Evolutionary conservation across 768 basidiomycete genomes (phyloP).

Genomic region (Podaxis rugospora): DNA sequence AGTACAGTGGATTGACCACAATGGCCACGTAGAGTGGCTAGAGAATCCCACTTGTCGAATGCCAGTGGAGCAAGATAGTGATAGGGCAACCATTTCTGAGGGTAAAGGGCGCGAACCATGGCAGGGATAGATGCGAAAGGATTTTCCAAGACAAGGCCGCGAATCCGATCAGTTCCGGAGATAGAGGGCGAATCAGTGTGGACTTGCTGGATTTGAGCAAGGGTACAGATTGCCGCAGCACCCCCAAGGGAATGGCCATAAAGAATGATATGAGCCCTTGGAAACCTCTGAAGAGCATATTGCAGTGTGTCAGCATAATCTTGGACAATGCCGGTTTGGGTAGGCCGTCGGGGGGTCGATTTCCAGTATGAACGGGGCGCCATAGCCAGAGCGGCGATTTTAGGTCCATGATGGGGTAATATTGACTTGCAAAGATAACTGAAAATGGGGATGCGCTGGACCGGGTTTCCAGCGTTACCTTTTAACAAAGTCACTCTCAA

Average conservation of each 20-base stretch:
- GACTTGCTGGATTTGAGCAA: conserved; percentile 18
- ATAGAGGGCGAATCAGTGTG: background rate
- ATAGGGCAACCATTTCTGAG: conserved; percentile 45
- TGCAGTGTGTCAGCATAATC: conserved; percentile 35
- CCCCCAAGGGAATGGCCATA: conserved; percentile 51
- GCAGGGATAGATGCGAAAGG: conserved; percentile 40
- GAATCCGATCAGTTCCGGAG: conserved; percentile 13
- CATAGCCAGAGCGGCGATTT: conserved; percentile 28
- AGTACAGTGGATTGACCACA: conserved; percentile 10
- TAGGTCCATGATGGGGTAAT: conserved; percentile 3
- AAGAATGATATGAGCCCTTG: conserved; percentile 27
- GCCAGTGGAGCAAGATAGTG: conserved; percentile 39
- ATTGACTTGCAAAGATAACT: conserved; percentile 22
- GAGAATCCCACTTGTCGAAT: conserved; percentile 44
- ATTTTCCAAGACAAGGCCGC: conserved; percentile 45
- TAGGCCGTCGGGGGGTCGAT: conserved; percentile 33
- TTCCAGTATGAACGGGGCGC: conserved; percentile 50
- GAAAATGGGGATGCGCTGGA: conserved; percentile 42
- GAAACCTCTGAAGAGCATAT: conserved; percentile 28
- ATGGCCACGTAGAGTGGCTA: conserved; percentile 20
- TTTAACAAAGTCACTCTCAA: conserved; percentile 21
- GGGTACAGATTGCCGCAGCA: conserved; percentile 35
- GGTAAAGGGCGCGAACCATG: conserved; percentile 46
- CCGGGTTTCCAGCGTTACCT: conserved; percentile 50
- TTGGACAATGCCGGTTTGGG: conserved; percentile 30